Conservation (phyloP, 352 stramenopile species). For the Pythium vanterpoolii region DNA sequence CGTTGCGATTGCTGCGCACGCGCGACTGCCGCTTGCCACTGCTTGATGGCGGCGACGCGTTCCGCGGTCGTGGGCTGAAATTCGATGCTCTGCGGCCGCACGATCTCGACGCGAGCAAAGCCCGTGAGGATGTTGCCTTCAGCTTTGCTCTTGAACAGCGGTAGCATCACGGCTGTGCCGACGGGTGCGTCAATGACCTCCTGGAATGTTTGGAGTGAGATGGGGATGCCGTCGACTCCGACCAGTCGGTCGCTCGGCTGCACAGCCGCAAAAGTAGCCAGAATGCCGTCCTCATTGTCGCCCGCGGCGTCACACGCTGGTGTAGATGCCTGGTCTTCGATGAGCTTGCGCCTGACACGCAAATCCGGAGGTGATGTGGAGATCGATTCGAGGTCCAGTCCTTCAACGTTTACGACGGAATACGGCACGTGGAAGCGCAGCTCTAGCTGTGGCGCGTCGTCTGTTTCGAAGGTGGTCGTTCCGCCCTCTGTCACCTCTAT, state of each 20-base stretch:
- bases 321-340: background rate
- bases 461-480: background rate
- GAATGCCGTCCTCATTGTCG: conserved; percentile 1
- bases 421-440: conserved; percentile 38
- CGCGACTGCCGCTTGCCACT: conserved; percentile 31
- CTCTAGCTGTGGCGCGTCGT: background rate
- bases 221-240: conserved; percentile 36
- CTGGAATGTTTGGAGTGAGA: conserved; percentile 43
- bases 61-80: conserved; percentile 39
- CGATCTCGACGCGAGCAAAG: conserved; percentile 63
- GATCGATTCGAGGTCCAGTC: conserved; percentile 23
- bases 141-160: conserved; percentile 37
- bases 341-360: conserved; percentile 16
- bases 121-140: conserved; percentile 42
- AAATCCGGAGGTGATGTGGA: conserved; percentile 15
- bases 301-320: conserved; percentile 10
- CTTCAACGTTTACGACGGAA: background rate
- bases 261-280: conserved; percentile 22
- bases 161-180: conserved; percentile 41
- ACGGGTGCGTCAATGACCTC: conserved; percentile 40
- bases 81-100: conserved; percentile 40
- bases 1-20: conserved; percentile 29
- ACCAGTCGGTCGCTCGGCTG: conserved; percentile 43
- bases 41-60: conserved; percentile 29
- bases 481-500: background rate